These are phyloP conservation scores for Sicyos edulis DNA, from an alignment of 306 rosid genomes.

Conservation along the genomic window DNA sequence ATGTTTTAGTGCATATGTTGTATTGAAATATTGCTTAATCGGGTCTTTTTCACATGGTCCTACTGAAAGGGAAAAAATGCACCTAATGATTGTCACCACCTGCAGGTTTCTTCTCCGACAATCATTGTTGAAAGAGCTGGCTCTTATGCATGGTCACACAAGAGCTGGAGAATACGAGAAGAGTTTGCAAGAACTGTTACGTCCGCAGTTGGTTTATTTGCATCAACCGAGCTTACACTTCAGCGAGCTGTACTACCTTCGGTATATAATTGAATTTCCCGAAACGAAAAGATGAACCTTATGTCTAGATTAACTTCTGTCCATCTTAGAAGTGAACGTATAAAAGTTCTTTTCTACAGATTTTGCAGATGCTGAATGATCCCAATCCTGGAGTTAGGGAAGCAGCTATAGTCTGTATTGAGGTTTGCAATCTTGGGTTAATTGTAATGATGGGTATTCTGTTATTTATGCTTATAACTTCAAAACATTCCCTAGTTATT, in stretches of 20 bases:
- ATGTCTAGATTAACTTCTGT: not conserved
- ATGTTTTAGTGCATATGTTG: not conserved
- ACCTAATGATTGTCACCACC: conserved; percentile 6
- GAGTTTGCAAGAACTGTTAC: conserved; percentile 97
- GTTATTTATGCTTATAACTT: not conserved
- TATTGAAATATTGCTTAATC: not conserved
- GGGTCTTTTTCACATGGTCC: too few species aligned
- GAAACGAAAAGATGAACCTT: not conserved
- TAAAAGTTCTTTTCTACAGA: conserved; percentile 38
- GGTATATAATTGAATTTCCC: conserved; percentile 38
- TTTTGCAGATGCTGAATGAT: conserved; percentile 87
- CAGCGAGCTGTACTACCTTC: conserved; percentile 90
- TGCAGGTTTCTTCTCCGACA: conserved; percentile 93
- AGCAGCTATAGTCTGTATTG: conserved; percentile 84
- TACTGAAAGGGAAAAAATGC: too few species aligned
- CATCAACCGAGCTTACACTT: conserved; percentile 87
- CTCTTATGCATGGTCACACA: conserved; percentile 87
- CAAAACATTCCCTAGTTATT: too few species aligned
- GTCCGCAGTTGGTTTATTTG: conserved; percentile 81
- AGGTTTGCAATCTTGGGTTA: conserved; percentile 44
- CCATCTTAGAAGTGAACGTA: conserved; percentile 8
- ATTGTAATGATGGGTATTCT: conserved; percentile 4
- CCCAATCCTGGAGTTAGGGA: conserved; percentile 83
- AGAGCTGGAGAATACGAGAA: conserved; percentile 96
- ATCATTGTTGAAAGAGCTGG: conserved; percentile 98